These are phyloP conservation scores for Isabelozyma rhagii DNA, from an alignment of 805 yeast species.

Conservation along the genomic window DNA sequence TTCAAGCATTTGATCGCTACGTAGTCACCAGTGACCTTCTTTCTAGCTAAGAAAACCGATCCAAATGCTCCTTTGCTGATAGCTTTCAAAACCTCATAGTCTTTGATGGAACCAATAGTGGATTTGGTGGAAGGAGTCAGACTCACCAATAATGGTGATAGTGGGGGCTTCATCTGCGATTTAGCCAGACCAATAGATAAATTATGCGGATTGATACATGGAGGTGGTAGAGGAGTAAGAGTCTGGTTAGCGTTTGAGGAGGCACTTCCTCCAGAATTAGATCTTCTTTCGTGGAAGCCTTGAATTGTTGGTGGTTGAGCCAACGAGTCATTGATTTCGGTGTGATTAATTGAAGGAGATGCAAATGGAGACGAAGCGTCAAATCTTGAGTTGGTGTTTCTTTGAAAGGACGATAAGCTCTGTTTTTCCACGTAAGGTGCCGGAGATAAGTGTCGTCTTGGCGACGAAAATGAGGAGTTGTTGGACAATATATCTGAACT, in stretches of 20 bases:
- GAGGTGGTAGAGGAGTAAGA: neutral
- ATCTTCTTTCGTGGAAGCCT: conserved; percentile 10
- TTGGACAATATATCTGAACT: conserved; percentile 14
- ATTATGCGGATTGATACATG: neutral
- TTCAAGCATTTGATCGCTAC: conserved; percentile 91
- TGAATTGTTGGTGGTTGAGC: neutral
- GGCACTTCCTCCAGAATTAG: conserved; percentile 15
- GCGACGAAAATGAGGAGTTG: conserved; percentile 41
- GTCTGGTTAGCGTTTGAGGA: conserved; percentile 1
- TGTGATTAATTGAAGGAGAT: conserved; percentile 49
- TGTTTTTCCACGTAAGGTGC: conserved; percentile 43
- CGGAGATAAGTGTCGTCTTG: conserved; percentile 58
- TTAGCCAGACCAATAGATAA: conserved; percentile 4
- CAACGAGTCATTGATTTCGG: conserved; percentile 7
- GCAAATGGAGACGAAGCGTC: conserved; percentile 44
- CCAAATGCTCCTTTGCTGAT: conserved; percentile 98
- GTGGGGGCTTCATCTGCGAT: conserved; percentile 50
- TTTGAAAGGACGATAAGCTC: conserved; percentile 61
- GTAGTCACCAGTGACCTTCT: conserved; percentile 87
- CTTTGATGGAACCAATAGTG: conserved; percentile 67
- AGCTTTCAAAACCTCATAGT: conserved; percentile 88
- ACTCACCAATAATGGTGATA: conserved; percentile 77
- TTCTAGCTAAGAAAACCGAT: conserved; percentile 81
- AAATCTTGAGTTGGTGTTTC: conserved; percentile 33
- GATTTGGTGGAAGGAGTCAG: conserved; percentile 54